These are phyloP conservation scores for Lentinula sp. DNA, from an alignment of 768 basidiomycete species.

Conservation along the genomic window DNA sequence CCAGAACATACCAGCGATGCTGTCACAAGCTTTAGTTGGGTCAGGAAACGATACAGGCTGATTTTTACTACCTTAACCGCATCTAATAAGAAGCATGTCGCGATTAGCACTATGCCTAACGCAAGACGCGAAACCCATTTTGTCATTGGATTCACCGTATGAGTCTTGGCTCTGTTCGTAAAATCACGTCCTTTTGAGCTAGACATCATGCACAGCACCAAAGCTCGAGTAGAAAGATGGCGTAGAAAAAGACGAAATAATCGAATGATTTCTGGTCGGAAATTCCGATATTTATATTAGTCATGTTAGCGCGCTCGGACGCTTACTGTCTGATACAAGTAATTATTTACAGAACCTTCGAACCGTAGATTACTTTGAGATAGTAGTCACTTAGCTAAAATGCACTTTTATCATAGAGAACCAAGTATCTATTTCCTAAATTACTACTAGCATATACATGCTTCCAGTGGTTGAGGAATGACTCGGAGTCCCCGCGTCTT, in stretches of 20 bases:
- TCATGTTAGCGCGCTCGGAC: no score
- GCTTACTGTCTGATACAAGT: no score
- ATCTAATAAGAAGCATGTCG: constrained; percentile 48
- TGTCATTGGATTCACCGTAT: not conserved
- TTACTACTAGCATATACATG: not conserved
- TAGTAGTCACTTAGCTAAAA: no score
- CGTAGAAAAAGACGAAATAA: not conserved
- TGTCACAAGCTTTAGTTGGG: constrained; percentile 18
- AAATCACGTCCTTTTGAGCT: not conserved
- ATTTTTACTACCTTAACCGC: constrained; percentile 45
- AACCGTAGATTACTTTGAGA: no score
- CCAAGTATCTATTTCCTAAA: no score
- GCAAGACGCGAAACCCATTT: constrained; percentile 31
- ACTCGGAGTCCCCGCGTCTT: not conserved
- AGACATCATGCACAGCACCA: not conserved
- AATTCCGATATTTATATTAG: no score
- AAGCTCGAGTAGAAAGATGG: not conserved
- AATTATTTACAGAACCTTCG: no score
- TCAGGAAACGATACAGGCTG: no score
- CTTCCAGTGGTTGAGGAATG: not conserved
- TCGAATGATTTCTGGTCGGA: not conserved
- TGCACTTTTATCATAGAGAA: no score
- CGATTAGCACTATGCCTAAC: constrained; percentile 26
- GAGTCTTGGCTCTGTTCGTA: not conserved
- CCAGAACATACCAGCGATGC: constrained; percentile 86